Evolutionary conservation across 768 basidiomycete species (phyloP), one percentile per base, ranked within the genome.

Genomic region (Calocybe cyanea): DNA sequence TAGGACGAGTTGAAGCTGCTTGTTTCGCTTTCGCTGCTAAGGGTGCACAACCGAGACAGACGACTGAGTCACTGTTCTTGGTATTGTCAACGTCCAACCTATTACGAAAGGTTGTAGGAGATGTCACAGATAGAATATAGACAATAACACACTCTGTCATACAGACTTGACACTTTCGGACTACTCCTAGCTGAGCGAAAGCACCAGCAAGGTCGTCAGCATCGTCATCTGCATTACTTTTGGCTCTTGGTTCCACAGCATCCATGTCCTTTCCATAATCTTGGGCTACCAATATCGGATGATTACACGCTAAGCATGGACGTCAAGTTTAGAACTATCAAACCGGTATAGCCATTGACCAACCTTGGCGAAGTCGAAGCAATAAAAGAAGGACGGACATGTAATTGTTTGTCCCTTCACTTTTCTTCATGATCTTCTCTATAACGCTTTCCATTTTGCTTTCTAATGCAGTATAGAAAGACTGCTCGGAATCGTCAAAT

Each of bases 351-450:
- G 40, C 20, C 46, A 38, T n/a, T 23, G 18, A 61, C 74, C 21
- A 49, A 87, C 94, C 91, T 77, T 99, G 95, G 21, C 95, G 83
- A 38, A 97, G 72, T 23, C 95, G 79, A 38, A 96, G 75, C 50
- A 89, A 72, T 24, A 89, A 61, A 13, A 86, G 69, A 54, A 90
- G 68, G 4, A 90, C 80, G 28, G 77, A 76, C 0, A 85, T 87
- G 59, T 90, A 88, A 37, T 72, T 79, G 52, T 76, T 76, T 15
- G 80, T 73, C 38, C 73, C 72, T 20, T 77, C 68, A 3, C 67
- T 69, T 25, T 70, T 63, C 44, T 68, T 63, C 63, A 83, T 75
- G 35, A 89, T 71, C 57, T 84, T 85, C 58, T 88, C 78, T 40
- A 94, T 77, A 15, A 73, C 73, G 18, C 70, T 67, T 17, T 73